phyloP scores from a whole-genome alignment of 352 stramenopile species.

The Globisporangium sylvaticum region DNA sequence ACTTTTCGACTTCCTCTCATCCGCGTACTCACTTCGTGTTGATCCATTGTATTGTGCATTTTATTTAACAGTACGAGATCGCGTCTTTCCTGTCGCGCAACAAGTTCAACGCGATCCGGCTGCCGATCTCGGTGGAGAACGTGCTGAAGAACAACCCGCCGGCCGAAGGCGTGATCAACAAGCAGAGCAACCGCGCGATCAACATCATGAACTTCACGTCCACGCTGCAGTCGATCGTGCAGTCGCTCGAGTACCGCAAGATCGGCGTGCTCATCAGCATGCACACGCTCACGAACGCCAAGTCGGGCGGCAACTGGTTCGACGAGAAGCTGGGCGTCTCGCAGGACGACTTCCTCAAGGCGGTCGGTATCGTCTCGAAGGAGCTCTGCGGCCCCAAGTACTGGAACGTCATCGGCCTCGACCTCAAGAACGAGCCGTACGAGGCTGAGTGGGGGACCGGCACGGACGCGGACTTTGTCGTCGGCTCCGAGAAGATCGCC shows the following conservation, averaged over 20 bases:
- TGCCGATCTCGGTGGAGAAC: conserved; percentile 68
- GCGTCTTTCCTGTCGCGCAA: conserved; percentile 70
- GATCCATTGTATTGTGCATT: not conserved
- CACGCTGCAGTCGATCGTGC: conserved; percentile 65
- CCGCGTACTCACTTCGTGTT: not conserved
- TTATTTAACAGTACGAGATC: conserved; percentile 53
- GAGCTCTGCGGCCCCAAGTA: conserved; percentile 58
- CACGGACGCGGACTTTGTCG: conserved; percentile 56
- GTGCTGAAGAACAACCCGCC: conserved; percentile 63
- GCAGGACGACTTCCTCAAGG: conserved; percentile 54
- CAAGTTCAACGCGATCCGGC: conserved; percentile 80
- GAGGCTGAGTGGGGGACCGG: conserved; percentile 67
- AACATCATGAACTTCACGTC: conserved; percentile 70
- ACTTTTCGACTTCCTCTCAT: not conserved
- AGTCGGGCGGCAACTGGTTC: conserved; percentile 65
- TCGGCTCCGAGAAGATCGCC: conserved; percentile 65
- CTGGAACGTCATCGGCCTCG: conserved; percentile 80
- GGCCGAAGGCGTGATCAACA: conserved; percentile 59
- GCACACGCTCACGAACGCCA: conserved; percentile 57
- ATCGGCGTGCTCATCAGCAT: conserved; percentile 78
- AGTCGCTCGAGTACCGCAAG: conserved; percentile 60
- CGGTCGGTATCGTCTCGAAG: conserved; percentile 53
- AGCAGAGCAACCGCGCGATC: conserved; percentile 63
- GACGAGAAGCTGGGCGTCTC: conserved; percentile 39
- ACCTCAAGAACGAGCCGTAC: conserved; percentile 80